phyloP scores from a whole-genome alignment of 108 stramenopile species.

The Nitzschia sp. region DNA sequence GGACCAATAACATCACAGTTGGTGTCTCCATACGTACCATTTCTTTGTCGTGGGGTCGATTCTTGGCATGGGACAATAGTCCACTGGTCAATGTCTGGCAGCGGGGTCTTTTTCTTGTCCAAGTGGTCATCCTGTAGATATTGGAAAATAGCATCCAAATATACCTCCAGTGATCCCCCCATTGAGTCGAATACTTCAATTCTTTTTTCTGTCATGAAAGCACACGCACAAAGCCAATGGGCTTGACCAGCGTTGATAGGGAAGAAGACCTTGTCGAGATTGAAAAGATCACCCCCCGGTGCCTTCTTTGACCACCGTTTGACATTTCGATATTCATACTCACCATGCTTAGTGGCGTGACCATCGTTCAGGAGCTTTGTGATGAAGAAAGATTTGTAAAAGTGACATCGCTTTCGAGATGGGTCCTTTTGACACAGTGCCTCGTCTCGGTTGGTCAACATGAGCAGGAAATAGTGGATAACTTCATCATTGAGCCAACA shows the following conservation, averaged over 20 bases:
- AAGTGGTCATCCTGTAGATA: constrained; percentile 85
- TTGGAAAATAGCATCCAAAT: constrained; percentile 64
- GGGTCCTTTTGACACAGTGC: constrained; percentile 61
- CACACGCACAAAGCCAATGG: constrained; percentile 93
- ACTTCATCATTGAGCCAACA: constrained; percentile 97
- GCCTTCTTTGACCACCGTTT: constrained; percentile 91
- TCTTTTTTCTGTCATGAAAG: constrained; percentile 82
- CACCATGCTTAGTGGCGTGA: constrained; percentile 47
- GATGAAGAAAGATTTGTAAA: constrained; percentile 95
- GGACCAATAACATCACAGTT: not conserved
- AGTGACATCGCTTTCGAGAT: constrained; percentile 72
- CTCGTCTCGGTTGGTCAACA: constrained; percentile 81
- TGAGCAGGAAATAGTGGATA: constrained; percentile 90
- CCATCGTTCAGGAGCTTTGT: constrained; percentile 87
- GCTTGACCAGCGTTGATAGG: constrained; percentile 85
- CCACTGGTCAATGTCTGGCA: constrained; percentile 75
- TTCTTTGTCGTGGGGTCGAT: constrained; percentile 76
- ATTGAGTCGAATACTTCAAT: constrained; percentile 84
- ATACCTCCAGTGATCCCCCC: constrained; percentile 50
- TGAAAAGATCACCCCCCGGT: constrained; percentile 89
- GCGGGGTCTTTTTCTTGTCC: constrained; percentile 65
- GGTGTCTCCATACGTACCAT: constrained; percentile 57
- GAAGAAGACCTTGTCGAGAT: constrained; percentile 86
- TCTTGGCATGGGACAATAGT: constrained; percentile 51
- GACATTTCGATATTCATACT: constrained; percentile 90